These are phyloP conservation scores for Trichoderma sp. DNA, from an alignment of 2,329 filamentous ascomycete species.

Conservation along the genomic window DNA sequence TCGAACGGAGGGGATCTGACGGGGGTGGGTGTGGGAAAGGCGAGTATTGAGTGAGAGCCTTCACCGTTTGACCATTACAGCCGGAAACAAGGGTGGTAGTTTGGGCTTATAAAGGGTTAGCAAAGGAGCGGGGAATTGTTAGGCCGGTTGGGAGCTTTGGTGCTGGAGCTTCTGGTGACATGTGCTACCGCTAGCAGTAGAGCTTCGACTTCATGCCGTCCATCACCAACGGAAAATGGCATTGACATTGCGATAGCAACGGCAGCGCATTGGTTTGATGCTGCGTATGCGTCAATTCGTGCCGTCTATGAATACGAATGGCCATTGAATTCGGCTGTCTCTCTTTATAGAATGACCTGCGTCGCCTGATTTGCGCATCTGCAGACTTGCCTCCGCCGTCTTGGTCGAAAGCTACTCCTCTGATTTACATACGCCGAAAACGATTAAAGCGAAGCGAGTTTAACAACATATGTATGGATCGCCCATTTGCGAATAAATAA, in stretches of 20 bases:
- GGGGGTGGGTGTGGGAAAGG: slow-evolving; percentile 56
- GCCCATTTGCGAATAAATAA: background rate
- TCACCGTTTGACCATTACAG: slow-evolving; percentile 68
- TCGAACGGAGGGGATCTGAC: slow-evolving; percentile 57
- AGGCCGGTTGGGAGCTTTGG: background rate
- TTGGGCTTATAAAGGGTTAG: slow-evolving; percentile 34
- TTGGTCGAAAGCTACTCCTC: background rate
- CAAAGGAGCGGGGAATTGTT: background rate
- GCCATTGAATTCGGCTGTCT: background rate
- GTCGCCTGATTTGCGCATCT: background rate
- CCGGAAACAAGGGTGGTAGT: slow-evolving; percentile 36
- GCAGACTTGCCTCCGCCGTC: background rate
- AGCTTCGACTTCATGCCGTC: slow-evolving; percentile 1
- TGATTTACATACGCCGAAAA: background rate
- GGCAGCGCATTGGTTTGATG: slow-evolving; percentile 1
- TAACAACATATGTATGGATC: background rate
- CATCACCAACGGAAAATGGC: background rate
- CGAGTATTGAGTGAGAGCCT: slow-evolving; percentile 59
- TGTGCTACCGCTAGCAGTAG: background rate
- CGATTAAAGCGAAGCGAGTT: background rate
- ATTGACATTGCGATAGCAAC: background rate
- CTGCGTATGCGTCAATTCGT: background rate
- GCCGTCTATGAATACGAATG: background rate
- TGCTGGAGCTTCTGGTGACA: background rate
- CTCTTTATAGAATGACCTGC: slow-evolving; percentile 6